Percentiles rank a stretch among this genome's conserved stretches.
These are phyloP conservation scores for Penicillium cosmopolitanum DNA, from an alignment of 495 filamentous ascomycete genomes.

Conservation along the genomic window DNA sequence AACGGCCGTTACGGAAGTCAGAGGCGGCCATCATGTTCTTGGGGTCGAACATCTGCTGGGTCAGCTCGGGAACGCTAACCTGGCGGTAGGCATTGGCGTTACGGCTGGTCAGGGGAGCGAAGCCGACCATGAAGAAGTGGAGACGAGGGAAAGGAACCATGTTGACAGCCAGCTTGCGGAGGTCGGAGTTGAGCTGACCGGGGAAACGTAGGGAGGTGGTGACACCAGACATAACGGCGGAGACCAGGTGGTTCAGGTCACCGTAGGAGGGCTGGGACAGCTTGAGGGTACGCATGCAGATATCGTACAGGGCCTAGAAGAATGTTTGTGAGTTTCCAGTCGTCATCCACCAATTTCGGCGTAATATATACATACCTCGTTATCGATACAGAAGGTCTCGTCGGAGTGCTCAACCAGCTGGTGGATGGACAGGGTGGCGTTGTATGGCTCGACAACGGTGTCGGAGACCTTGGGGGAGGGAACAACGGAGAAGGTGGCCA, in stretches of 20 bases:
- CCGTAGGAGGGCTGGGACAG: conserved; percentile 97
- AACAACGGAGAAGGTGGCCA: conserved; percentile 99
- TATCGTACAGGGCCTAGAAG: conserved; percentile 89
- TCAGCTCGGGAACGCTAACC: conserved; percentile 96
- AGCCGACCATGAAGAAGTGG: conserved; percentile 99
- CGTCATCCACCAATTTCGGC: neutral
- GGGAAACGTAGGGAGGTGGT: conserved; percentile 99
- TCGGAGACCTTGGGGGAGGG: conserved; percentile 99
- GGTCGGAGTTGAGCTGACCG: conserved; percentile 99
- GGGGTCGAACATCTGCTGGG: conserved; percentile 99
- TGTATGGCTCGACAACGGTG: conserved; percentile 99
- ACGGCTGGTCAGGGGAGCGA: conserved; percentile 97
- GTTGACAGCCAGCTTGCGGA: conserved; percentile 99
- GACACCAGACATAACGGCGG: conserved; percentile 99
- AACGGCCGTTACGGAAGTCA: conserved; percentile 99
- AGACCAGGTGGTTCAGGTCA: conserved; percentile 99
- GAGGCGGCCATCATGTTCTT: conserved; percentile 99
- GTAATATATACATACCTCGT: conserved; percentile 68
- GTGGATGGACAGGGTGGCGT: conserved; percentile 98
- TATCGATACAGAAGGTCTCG: conserved; percentile 99
- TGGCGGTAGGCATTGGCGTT: conserved; percentile 95
- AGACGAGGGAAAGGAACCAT: conserved; percentile 99
- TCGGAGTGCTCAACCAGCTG: conserved; percentile 99
- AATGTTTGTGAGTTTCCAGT: conserved; percentile 26
- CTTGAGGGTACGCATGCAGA: conserved; percentile 99